A percentile compares a stretch with the other conserved stretches of the same genome.
These are phyloP conservation scores for Annona squamosa DNA, from an alignment of 164 flowering plant genomes.

Conservation along the genomic window DNA sequence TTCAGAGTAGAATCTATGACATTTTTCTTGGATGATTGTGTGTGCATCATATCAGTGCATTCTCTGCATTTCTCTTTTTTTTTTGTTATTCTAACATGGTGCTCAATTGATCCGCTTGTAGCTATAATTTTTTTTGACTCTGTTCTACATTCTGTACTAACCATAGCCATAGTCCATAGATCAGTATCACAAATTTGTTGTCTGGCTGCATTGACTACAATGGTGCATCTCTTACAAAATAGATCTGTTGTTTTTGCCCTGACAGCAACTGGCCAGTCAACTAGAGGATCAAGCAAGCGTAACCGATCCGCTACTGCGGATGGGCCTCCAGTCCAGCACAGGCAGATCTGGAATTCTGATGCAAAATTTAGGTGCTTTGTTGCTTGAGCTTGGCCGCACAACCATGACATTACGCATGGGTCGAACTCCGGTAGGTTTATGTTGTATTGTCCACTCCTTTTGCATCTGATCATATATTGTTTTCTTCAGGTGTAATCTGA, in stretches of 20 bases:
- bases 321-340: constrained; percentile 47
- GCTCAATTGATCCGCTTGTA: not conserved
- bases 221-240: not conserved
- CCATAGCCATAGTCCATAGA: not conserved
- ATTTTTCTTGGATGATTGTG: too few species aligned
- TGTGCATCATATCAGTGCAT: not conserved
- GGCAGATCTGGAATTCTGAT: constrained; percentile 51
- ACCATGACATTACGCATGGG: constrained; percentile 79
- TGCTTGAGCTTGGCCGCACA: constrained; percentile 91
- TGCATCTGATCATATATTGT: not conserved
- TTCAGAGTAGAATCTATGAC: not conserved
- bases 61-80: not conserved
- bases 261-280: constrained; percentile 65
- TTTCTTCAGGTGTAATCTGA: not conserved
- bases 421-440: constrained; percentile 52
- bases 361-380: constrained; percentile 68
- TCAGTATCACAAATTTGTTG: not conserved
- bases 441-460: constrained; percentile 1
- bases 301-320: constrained; percentile 41
- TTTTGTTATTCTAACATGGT: not conserved
- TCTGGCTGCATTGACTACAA: not conserved
- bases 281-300: constrained; percentile 47
- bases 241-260: not conserved
- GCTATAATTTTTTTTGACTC: not conserved
- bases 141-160: not conserved